Evolutionary conservation across 257 asterid genomes (phyloP).

Genomic region (Thymus mandschuricus): DNA sequence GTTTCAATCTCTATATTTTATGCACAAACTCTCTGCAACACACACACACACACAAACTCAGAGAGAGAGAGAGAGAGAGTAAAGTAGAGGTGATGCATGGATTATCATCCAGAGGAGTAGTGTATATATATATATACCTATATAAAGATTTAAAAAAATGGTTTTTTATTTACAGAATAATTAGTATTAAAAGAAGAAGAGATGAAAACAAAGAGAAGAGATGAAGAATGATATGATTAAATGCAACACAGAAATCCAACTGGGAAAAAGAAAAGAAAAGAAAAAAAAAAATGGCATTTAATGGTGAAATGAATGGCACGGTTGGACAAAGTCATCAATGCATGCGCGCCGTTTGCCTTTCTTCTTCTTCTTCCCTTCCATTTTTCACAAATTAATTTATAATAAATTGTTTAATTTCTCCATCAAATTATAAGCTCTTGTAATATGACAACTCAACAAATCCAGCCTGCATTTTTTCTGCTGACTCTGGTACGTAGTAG

Average conservation of each 20-base stretch:
- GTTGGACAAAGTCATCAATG: slow-evolving; percentile 59
- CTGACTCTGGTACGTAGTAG: slow-evolving; percentile 10
- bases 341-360: slow-evolving; percentile 35
- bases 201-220: slow-evolving; percentile 22
- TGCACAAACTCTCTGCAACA: slow-evolving; percentile 15
- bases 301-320: slow-evolving; percentile 56
- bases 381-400: background rate
- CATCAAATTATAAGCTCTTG: background rate
- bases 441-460: slow-evolving; percentile 30
- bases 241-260: slow-evolving; percentile 39
- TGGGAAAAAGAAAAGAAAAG: slow-evolving; percentile 15
- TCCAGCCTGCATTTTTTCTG: slow-evolving; percentile 29
- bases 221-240: slow-evolving; percentile 23
- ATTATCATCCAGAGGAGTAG: slow-evolving; percentile 16
- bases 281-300: slow-evolving; percentile 31
- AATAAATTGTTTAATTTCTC: background rate
- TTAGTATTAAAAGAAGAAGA: background rate
- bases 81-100: slow-evolving; percentile 29
- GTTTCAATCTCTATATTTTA: background rate
- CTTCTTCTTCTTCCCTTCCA: background rate
- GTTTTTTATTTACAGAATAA: background rate
- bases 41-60: background rate
- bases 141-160: background rate
- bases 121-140: background rate
- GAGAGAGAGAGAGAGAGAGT: background rate